Base-by-base conservation (phyloP, 352 stramenopile genomes). In the Halophytophthora batemanensis region DNA sequence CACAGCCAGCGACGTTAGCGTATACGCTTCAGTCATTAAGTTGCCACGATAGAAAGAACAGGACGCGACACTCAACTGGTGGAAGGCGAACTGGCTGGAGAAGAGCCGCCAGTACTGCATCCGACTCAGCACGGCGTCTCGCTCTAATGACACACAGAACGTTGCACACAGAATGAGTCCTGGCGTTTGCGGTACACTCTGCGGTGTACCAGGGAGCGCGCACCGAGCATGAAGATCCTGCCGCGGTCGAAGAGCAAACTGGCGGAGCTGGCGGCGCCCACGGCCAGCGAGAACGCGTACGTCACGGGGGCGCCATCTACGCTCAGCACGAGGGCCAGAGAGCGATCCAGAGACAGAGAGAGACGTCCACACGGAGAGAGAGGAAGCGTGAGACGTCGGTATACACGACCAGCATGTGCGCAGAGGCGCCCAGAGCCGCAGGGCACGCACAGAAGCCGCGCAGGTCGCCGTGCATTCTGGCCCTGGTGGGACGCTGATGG, bases 261-360 rank as follows among this genome's bases (percentile, higher is more conserved):
- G 50, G 71, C 74, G 25, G 77, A 85, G 49, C 79, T 90, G 34
- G 75, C 74, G 19, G 73, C 71, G 40, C 79, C 82, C 22, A 90
- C 65, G 15, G 69, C 73, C 56, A 93, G 61, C 33, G 77, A 86
- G 22, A 82, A 71, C 38, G 82, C 82, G 56, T 90, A 93, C 13
- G 79, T 93, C 52, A 93, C 77, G 44, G 82, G 82, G 31, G 82
- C 77, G 52, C 79, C 79, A 57, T 93, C 82, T 93, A 52, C 25
- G 25, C 25, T 4, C 25, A 8, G 25, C 25, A 8, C 25, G 25
- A 31, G 25, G 25, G 25, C 25, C 25, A 31, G 4, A 31, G 25
- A 31, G 25, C 25, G 25, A 31, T 4, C 25, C 28, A 57, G 5
- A 41, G 8, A 50, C 23, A 37, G 18, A 60, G 6, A 55, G n/a